Evolutionary conservation across 2,329 filamentous ascomycete genomes (phyloP).

Genomic region (Periglandula ipomoeae): DNA sequence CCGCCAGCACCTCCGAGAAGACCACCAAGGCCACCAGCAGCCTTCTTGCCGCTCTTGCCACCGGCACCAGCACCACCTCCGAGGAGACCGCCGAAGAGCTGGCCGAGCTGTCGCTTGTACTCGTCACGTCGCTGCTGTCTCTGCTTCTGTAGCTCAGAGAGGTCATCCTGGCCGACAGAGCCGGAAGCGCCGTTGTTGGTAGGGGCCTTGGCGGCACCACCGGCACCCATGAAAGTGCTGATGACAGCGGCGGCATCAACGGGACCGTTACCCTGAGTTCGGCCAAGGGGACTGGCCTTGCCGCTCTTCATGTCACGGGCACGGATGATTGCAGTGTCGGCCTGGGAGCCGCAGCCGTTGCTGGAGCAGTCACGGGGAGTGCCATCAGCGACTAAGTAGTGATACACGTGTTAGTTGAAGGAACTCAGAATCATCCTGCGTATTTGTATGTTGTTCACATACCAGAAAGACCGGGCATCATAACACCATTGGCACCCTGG

Average conservation of each 20-base stretch:
- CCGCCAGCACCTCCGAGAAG: slow-evolving; percentile 13
- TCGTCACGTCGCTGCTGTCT: slow-evolving; percentile 12
- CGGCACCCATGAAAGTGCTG: slow-evolving; percentile 48
- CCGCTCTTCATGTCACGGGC: slow-evolving; percentile 45
- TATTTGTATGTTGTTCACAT: slow-evolving; percentile 5
- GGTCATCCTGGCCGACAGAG: slow-evolving; percentile 33
- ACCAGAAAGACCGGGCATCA: slow-evolving; percentile 47
- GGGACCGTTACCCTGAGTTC: slow-evolving; percentile 50
- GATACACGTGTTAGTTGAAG: slow-evolving; percentile 5
- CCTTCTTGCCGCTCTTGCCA: not conserved
- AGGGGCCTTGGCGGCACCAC: slow-evolving; percentile 19
- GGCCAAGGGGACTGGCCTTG: slow-evolving; percentile 50
- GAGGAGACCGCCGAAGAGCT: slow-evolving; percentile 20
- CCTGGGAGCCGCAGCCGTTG: slow-evolving; percentile 55
- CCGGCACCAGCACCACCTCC: not conserved
- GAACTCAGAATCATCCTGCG: not conserved
- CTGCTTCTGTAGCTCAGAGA: slow-evolving; percentile 18
- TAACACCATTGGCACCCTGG: slow-evolving; percentile 51
- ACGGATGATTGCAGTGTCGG: slow-evolving; percentile 62
- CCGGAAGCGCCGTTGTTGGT: slow-evolving; percentile 29
- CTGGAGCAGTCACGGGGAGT: slow-evolving; percentile 58
- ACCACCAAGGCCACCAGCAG: slow-evolving; percentile 5
- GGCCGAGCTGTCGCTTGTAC: slow-evolving; percentile 20
- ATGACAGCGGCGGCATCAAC: slow-evolving; percentile 50
- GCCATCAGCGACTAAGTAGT: slow-evolving; percentile 45